Evolutionary conservation across 768 basidiomycete genomes (phyloP).

Genomic region (Panus rudis): DNA sequence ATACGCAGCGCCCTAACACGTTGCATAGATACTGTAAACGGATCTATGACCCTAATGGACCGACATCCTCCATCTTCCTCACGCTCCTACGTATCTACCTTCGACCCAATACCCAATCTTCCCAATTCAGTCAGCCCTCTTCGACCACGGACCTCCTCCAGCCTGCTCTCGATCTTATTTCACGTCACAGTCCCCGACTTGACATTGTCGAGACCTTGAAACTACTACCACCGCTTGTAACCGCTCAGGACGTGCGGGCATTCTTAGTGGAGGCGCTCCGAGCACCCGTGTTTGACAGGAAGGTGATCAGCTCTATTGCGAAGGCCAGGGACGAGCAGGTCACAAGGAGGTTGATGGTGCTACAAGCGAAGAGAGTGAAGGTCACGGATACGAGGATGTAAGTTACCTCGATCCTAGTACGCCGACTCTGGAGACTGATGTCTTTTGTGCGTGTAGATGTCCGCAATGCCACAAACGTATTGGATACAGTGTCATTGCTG

Average conservation of each 20-base stretch:
- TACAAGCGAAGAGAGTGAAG: constrained; percentile 80
- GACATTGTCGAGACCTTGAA: constrained; percentile 79
- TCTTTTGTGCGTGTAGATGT: constrained; percentile 46
- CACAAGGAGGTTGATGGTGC: constrained; percentile 59
- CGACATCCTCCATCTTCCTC: constrained; percentile 65
- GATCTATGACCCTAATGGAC: constrained; percentile 49
- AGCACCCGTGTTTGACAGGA: constrained; percentile 59
- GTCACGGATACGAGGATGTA: constrained; percentile 92
- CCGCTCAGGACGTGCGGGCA: constrained; percentile 67
- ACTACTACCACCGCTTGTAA: constrained; percentile 85
- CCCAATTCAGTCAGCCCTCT: constrained; percentile 49
- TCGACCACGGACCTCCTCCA: constrained; percentile 51
- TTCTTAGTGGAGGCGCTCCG: constrained; percentile 73
- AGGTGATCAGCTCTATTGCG: constrained; percentile 61
- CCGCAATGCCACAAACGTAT: constrained; percentile 94
- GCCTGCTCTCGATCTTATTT: constrained; percentile 85
- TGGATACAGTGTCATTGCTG: constrained; percentile 89
- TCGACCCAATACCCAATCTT: constrained; percentile 62
- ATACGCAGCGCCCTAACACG: constrained; percentile 2
- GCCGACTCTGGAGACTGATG: not conserved
- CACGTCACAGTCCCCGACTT: constrained; percentile 74
- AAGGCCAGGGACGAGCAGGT: constrained; percentile 76
- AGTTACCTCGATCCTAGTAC: constrained; percentile 24
- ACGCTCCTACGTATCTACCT: constrained; percentile 85
- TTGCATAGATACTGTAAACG: constrained; percentile 78